Conservation (phyloP, 345 rosid species). For the Eucalyptus sp. region DNA sequence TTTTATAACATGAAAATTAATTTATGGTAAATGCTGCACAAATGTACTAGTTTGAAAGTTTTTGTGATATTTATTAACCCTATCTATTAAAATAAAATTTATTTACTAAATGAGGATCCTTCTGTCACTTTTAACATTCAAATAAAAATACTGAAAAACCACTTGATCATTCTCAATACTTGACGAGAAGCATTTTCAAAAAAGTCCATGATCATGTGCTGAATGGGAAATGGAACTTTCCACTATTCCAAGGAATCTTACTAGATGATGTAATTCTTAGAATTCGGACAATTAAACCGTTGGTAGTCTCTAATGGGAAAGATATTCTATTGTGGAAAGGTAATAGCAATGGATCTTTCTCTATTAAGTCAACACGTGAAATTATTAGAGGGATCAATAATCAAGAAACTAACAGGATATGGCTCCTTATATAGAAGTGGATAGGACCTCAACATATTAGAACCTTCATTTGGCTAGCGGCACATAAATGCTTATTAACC, state of each 20-base stretch:
- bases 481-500: no score
- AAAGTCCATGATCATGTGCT: no score
- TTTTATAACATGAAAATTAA: not conserved
- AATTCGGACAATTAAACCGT: rapidly evolving
- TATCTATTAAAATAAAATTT: not conserved
- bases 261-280: no score
- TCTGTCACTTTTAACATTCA: not conserved
- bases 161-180: not conserved
- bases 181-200: not conserved
- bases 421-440: no score
- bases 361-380: no score
- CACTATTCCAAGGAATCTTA: rapidly evolving
- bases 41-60: not conserved
- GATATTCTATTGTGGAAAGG: no score
- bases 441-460: no score
- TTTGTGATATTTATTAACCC: not conserved
- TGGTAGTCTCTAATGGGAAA: rapidly evolving
- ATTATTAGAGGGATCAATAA: no score
- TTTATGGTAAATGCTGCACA: rapidly evolving
- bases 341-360: no score
- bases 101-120: not conserved
- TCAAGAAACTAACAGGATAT: no score
- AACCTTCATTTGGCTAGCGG: no score
- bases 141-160: not conserved
- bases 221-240: no score